phyloP scores from a whole-genome alignment of 352 stramenopile species.

The Globisporangium splendens region DNA sequence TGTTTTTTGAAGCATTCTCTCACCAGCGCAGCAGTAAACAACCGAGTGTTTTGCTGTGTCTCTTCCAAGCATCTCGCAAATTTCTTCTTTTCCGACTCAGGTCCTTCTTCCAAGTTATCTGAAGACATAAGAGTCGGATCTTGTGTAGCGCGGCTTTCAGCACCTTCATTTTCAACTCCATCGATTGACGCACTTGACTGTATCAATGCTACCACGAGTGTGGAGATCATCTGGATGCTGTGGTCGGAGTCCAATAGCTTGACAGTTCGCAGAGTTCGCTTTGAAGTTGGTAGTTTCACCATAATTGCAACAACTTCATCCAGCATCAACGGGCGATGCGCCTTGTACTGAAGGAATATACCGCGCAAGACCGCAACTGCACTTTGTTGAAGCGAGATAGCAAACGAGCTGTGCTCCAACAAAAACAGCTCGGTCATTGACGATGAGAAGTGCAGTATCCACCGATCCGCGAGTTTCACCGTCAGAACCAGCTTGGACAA shows the following conservation, averaged over 20 bases:
- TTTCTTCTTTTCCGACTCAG: constrained; percentile 11
- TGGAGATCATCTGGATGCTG: constrained; percentile 67
- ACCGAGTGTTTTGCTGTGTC: constrained; percentile 28
- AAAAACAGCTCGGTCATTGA: constrained; percentile 68
- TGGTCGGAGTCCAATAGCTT: constrained; percentile 53
- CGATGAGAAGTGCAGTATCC: constrained; percentile 67
- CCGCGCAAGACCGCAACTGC: constrained; percentile 49
- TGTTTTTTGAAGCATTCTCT: constrained; percentile 81
- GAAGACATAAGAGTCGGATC: constrained; percentile 22
- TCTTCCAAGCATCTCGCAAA: constrained; percentile 25
- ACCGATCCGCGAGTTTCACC: constrained; percentile 76
- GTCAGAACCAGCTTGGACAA: constrained; percentile 48
- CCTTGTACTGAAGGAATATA: constrained; percentile 65
- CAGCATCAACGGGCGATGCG: constrained; percentile 57
- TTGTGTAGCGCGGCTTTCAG: background rate
- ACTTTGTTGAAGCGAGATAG: constrained; percentile 61
- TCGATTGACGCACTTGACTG: constrained; percentile 35
- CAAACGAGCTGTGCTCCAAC: constrained; percentile 59
- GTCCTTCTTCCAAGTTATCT: constrained; percentile 18
- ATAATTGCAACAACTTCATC: constrained; percentile 72
- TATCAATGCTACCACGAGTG: constrained; percentile 57
- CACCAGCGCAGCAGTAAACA: constrained; percentile 52
- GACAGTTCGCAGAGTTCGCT: constrained; percentile 65
- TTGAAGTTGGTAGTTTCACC: constrained; percentile 70
- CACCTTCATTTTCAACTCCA: constrained; percentile 11